phyloP scores from a whole-genome alignment of 441 rosid genomes.

The Lepidium campestre region DNA sequence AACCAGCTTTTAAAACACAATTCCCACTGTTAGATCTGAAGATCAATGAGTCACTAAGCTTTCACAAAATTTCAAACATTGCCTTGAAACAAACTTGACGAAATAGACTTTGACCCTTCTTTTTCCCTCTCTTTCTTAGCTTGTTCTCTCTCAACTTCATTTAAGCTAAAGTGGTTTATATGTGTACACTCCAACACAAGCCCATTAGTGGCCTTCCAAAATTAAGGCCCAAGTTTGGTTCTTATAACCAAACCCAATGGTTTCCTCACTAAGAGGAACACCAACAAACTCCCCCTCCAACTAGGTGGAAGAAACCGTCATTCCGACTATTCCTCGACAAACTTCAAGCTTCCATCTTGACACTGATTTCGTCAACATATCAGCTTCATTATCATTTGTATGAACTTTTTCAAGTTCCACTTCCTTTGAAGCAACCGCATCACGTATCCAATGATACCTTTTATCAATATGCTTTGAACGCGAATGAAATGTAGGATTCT shows the following conservation, averaged over 20 bases:
- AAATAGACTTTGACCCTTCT: no score
- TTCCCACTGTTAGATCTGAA: no score
- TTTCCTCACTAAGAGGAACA: background rate
- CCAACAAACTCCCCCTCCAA: background rate
- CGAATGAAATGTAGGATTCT: background rate
- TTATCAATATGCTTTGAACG: background rate
- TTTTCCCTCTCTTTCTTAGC: no score
- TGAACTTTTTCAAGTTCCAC: background rate
- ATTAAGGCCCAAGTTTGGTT: background rate
- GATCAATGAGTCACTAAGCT: no score
- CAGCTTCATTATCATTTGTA: background rate
- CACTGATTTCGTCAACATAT: background rate
- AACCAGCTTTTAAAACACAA: no score
- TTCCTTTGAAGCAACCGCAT: background rate
- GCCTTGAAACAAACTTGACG: no score
- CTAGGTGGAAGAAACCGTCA: background rate
- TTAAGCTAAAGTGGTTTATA: no score
- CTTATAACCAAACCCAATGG: background rate
- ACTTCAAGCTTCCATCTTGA: background rate
- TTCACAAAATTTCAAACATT: no score
- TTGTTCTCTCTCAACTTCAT: no score
- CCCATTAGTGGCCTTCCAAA: background rate
- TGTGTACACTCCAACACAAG: no score
- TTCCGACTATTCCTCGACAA: background rate
- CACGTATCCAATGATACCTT: background rate